phyloP scores from a whole-genome alignment of 2,329 filamentous ascomycete species.

The Sclerotinia borealis region DNA sequence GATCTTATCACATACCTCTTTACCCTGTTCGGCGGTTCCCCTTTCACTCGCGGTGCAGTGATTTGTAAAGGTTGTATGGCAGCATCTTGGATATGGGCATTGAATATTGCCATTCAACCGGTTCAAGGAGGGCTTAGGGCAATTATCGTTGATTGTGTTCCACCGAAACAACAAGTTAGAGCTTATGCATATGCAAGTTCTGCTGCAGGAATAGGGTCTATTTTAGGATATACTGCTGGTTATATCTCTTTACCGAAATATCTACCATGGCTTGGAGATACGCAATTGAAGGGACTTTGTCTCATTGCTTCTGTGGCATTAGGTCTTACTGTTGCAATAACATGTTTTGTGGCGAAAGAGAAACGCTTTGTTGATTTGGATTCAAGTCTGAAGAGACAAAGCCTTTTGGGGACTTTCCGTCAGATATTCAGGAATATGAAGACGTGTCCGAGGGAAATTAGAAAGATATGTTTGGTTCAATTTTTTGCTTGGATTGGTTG shows the following conservation, averaged over 20 bases:
- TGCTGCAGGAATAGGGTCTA: conserved; percentile 30
- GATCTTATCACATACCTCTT: conserved; percentile 33
- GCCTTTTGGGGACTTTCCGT: neutral
- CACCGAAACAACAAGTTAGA: conserved; percentile 28
- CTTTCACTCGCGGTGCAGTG: neutral
- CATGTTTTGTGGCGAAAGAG: conserved; percentile 12
- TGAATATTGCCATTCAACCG: conserved; percentile 33
- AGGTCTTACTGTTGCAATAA: conserved; percentile 13
- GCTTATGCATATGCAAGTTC: conserved; percentile 31
- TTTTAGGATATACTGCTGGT: conserved; percentile 30
- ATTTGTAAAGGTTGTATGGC: conserved; percentile 14
- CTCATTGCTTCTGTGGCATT: conserved; percentile 19
- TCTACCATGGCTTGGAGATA: conserved; percentile 14
- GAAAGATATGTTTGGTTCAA: conserved; percentile 25
- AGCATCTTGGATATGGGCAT: conserved; percentile 24
- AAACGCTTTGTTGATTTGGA: conserved; percentile 6
- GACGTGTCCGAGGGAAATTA: conserved; percentile 9
- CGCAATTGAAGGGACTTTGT: conserved; percentile 26
- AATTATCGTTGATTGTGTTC: conserved; percentile 32
- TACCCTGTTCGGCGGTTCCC: neutral
- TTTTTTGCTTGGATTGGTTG: conserved; percentile 33
- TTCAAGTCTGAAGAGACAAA: neutral
- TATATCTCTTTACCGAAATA: conserved; percentile 20
- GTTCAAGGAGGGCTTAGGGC: conserved; percentile 32
- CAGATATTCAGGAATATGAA: conserved; percentile 7